phyloP scores from a whole-genome alignment of 2,329 filamentous ascomycete species.

The Colletotrichum karsti region DNA sequence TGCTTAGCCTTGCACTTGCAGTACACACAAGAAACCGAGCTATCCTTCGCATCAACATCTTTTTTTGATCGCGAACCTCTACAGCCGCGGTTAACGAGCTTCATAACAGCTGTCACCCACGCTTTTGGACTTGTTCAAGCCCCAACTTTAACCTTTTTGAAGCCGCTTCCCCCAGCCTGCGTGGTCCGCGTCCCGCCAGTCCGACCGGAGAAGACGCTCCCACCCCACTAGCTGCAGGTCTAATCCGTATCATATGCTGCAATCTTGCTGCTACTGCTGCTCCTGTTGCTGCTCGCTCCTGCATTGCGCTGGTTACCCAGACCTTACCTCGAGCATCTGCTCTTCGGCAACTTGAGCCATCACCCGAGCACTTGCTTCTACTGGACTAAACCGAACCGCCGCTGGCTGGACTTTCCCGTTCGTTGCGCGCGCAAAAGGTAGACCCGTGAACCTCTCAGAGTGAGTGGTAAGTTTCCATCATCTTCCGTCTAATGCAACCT shows the following conservation, averaged over 20 bases:
- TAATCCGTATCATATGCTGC: slow-evolving; percentile 22
- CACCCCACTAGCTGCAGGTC: slow-evolving; percentile 24
- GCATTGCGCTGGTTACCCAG: not conserved
- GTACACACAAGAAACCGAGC: no score
- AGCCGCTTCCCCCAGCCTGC: not conserved
- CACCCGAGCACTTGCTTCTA: slow-evolving; percentile 21
- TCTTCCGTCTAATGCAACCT: not conserved
- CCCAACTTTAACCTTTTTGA: slow-evolving; percentile 3
- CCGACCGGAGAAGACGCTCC: slow-evolving; percentile 19
- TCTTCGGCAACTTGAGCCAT: not conserved
- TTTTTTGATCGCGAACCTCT: not conserved
- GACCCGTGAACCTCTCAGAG: not conserved
- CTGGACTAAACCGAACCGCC: not conserved
- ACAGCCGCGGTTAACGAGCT: not conserved
- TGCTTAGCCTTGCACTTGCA: no score
- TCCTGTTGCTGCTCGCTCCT: not conserved
- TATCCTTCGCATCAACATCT: no score
- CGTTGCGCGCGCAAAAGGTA: not conserved
- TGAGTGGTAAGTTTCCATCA: not conserved
- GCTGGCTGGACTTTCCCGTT: slow-evolving; percentile 6
- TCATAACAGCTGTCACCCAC: not conserved
- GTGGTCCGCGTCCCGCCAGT: slow-evolving; percentile 17
- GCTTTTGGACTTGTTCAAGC: not conserved
- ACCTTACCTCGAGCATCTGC: not conserved
- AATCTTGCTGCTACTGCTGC: not conserved